These are phyloP conservation scores for Ascoidea asiatica DNA, from an alignment of 805 yeast species.

Conservation along the genomic window DNA sequence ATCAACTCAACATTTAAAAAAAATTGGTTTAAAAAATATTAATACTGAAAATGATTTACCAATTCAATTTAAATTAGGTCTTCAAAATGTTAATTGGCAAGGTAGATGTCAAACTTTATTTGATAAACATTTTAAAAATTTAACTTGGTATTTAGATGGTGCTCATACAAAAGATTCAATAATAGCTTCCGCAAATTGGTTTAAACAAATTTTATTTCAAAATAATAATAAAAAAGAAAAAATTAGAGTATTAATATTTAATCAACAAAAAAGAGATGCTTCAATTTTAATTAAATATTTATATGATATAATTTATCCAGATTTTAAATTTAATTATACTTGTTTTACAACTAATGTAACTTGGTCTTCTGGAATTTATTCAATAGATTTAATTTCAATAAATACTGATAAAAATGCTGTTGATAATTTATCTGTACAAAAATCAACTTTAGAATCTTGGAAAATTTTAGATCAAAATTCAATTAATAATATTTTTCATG, in stretches of 20 bases:
- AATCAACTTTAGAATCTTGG: conserved; percentile 63
- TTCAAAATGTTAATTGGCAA: conserved; percentile 72
- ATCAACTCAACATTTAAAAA: conserved; percentile 43
- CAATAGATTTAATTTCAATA: conserved; percentile 72
- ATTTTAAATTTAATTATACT: conserved; percentile 53
- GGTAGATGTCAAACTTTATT: conserved; percentile 78
- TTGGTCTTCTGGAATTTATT: conserved; percentile 71
- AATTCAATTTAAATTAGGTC: conserved; percentile 38
- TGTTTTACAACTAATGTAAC: conserved; percentile 87
- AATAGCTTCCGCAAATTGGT: conserved; percentile 76
- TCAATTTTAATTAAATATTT: conserved; percentile 44
- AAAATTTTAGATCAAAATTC: conserved; percentile 29
- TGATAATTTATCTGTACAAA: conserved; percentile 72
- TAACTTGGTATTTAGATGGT: conserved; percentile 86
- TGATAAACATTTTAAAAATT: conserved; percentile 24
- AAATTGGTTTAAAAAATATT: conserved; percentile 29
- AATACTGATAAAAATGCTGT: conserved; percentile 72
- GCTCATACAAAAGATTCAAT: conserved; percentile 92
- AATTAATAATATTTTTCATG: conserved; percentile 42
- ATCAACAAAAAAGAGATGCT: conserved; percentile 91
- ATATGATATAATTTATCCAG: conserved; percentile 24
- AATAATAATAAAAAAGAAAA: conserved; percentile 15
- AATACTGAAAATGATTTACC: conserved; percentile 23
- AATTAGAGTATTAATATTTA: conserved; percentile 53
- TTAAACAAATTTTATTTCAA: conserved; percentile 19